A percentile compares a stretch with the other conserved stretches of the same genome.
Conservation (phyloP, 768 basidiomycete genomes). For the Boletus reticulatus region DNA sequence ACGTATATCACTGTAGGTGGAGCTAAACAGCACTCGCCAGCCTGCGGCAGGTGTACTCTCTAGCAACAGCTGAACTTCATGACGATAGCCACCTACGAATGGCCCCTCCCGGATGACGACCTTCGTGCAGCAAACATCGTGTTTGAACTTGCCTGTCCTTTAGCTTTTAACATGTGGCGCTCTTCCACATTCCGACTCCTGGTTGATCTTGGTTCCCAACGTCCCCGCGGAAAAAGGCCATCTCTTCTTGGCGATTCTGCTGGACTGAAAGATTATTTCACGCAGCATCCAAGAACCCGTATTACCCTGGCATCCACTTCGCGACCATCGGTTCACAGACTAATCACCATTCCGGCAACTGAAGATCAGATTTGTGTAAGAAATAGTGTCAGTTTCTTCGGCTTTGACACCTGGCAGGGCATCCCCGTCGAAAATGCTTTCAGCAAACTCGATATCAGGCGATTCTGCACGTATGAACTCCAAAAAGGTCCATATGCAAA, state of each 20-base stretch:
- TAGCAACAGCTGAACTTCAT: conserved; percentile 18
- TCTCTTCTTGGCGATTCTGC: conserved; percentile 2
- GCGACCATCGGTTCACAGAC: not conserved
- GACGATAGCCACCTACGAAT: conserved; percentile 38
- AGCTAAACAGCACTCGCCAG: not conserved
- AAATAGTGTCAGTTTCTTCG: too few species aligned
- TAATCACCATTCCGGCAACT: too few species aligned
- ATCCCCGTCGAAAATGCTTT: not conserved
- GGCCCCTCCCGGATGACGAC: conserved; percentile 40
- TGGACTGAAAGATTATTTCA: not conserved
- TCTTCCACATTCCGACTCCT: conserved; percentile 26
- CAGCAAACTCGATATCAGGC: not conserved
- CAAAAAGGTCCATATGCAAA: conserved; percentile 22
- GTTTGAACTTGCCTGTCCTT: conserved; percentile 42
- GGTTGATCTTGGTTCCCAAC: conserved; percentile 30
- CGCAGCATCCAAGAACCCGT: too few species aligned
- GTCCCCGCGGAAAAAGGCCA: not conserved
- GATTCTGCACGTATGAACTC: too few species aligned
- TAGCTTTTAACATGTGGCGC: conserved; percentile 38
- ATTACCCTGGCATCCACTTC: not conserved
- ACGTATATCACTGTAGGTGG: not conserved
- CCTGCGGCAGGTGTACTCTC: too few species aligned
- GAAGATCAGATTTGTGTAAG: too few species aligned
- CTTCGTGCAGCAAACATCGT: conserved; percentile 27
- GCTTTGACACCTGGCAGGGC: too few species aligned